Conservation (phyloP, 2,329 filamentous ascomycete genomes). For the Colletotrichum tropicale region DNA sequence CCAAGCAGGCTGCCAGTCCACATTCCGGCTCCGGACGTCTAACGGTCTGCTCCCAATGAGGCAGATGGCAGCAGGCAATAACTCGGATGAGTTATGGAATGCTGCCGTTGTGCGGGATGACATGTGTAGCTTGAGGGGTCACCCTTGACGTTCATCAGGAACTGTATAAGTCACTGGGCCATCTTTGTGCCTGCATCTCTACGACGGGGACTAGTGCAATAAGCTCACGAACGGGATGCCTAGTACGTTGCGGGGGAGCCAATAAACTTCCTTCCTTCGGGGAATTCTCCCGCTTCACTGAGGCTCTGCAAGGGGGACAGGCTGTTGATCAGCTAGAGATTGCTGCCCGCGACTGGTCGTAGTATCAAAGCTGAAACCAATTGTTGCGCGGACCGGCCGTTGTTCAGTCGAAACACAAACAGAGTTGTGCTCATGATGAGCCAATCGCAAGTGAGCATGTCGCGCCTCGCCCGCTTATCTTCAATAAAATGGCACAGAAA, state of each 20-base stretch:
- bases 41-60: not conserved
- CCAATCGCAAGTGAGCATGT: conserved; percentile 1
- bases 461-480: not conserved
- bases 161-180: not conserved
- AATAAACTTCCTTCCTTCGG: not conserved
- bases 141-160: not conserved
- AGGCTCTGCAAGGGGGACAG: not conserved
- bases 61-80: not conserved
- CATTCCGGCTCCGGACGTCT: not conserved
- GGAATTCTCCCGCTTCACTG: not conserved
- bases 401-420: conserved; percentile 13
- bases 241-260: not conserved
- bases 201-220: not conserved
- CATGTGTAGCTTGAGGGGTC: not conserved
- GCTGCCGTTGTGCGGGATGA: not conserved
- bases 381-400: not conserved
- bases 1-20: not conserved
- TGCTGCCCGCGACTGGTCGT: not conserved
- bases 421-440: not conserved
- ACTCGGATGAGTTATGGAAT: not conserved
- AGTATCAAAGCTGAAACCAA: conserved; percentile 16
- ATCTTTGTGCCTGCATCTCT: not conserved
- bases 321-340: not conserved
- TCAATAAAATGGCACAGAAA: not conserved
- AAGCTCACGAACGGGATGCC: conserved; percentile 1